Evolutionary conservation across 2,329 filamentous ascomycete genomes (phyloP), one percentile per base, ranked within the genome.

Genomic region (Neoascochyta sp.): DNA sequence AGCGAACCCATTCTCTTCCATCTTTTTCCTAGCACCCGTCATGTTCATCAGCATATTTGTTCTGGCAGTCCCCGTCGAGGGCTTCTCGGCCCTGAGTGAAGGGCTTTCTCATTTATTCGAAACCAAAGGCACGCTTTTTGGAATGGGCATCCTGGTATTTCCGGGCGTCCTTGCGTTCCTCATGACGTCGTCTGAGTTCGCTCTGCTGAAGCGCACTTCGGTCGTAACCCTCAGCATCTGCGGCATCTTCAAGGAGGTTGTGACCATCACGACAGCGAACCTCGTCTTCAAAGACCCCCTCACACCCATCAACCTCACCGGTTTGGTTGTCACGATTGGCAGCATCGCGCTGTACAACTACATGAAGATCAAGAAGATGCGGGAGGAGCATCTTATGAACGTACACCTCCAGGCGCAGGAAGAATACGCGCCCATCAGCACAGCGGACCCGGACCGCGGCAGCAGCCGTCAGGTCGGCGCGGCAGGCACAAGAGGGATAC

Each of bases 241-340:
- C 41, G 92, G 92, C 39, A 96, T 98, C 41, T 96, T 98, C 73
- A 98, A 98, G 63, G 92, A 98, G 67, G 92, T 96, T 22, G 81
- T 98, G 32, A 98, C 92, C 9, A 96, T 98, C 53, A 82, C 79
- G 22, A 88, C 87, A 1, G 90, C 90, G 0, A 84, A 87, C 7
- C 62, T 93, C 16, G 80, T 95, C 4, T 98, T 95, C 68, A 77
- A 92, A 50, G 92, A 98, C 59, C 78, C 76, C 27, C 76, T 98
- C 24, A 95, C 89, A 0, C 70, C 81, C 0, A 78, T 98, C 68
- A 98, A 98, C 61, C 69, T 95, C 7, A 76, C 83, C 10, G 92
- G 92, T 6, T 70, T 98, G 9, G 57, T 93, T n/a, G 80, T 94
- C 27, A 98, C 92, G 0, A 86, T 96, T 47, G 70, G 74, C 22